Evolutionary conservation across 345 rosid species (phyloP).

Genomic region (Isatis tinctoria): DNA sequence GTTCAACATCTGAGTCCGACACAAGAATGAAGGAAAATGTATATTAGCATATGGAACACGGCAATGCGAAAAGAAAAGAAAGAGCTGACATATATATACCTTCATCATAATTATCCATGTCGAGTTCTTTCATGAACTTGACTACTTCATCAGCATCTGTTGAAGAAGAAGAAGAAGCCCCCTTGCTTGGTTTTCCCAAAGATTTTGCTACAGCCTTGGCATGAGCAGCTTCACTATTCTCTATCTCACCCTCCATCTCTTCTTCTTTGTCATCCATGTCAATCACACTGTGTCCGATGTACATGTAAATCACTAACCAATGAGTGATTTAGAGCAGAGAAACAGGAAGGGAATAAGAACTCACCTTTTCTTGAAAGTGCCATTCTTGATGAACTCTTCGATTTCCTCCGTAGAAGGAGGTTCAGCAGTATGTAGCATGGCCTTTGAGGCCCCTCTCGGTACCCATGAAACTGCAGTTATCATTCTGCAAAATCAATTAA

Average conservation of each 20-base stretch:
- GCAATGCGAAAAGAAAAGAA: no score
- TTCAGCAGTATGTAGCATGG: conserved; percentile 53
- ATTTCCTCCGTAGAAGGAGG: conserved; percentile 69
- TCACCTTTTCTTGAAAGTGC: conserved; percentile 42
- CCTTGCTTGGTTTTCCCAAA: conserved; percentile 45
- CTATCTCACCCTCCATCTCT: conserved; percentile 39
- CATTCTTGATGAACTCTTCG: conserved; percentile 49
- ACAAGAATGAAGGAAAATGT: neutral
- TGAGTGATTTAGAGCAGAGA: neutral
- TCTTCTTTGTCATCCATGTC: conserved; percentile 30
- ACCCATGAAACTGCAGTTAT: conserved; percentile 57
- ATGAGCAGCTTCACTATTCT: conserved; percentile 35
- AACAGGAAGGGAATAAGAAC: neutral
- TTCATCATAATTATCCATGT: conserved; percentile 83
- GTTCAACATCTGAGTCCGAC: conserved; percentile 46
- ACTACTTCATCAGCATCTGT: conserved; percentile 41
- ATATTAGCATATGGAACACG: neutral
- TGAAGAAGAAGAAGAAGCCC: conserved; percentile 29
- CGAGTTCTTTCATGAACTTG: conserved; percentile 64
- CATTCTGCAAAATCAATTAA: neutral
- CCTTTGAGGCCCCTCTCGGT: conserved; percentile 65
- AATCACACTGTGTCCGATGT: conserved; percentile 14
- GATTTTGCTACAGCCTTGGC: conserved; percentile 65
- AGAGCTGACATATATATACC: conserved; percentile 38
- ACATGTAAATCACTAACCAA: neutral